Evolutionary conservation across 78 protist species (phyloP).

Genomic region (Protostelium mycophagum): DNA sequence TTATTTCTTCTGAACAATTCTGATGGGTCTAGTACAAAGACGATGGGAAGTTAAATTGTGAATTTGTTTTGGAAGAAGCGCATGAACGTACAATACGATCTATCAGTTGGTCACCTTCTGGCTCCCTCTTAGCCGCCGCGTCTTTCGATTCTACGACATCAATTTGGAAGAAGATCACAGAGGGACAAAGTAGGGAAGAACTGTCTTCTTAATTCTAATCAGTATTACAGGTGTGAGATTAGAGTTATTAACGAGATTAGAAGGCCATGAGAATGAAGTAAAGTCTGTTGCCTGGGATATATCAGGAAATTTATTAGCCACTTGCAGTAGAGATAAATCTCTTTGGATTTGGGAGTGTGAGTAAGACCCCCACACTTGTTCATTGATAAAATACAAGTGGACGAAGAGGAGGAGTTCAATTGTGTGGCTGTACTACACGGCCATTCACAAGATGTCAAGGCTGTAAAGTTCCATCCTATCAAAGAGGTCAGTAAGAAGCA

Average conservation of each 20-base stretch:
- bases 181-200: not conserved
- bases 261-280: constrained; percentile 94
- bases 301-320: constrained; percentile 81
- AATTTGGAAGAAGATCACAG: constrained; percentile 32
- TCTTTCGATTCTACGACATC: constrained; percentile 77
- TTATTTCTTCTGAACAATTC: not conserved
- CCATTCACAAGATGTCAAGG: constrained; percentile 91
- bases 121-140: constrained; percentile 67
- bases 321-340: constrained; percentile 91
- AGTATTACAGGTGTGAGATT: not conserved
- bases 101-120: constrained; percentile 79
- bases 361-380: not conserved
- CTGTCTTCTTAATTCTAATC: not conserved
- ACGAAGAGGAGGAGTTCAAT: constrained; percentile 78
- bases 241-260: constrained; percentile 74
- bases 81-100: constrained; percentile 78
- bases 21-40: constrained; percentile 1
- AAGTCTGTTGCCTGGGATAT: constrained; percentile 83
- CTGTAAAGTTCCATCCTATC: constrained; percentile 82
- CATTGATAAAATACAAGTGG: constrained; percentile 10
- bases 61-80: constrained; percentile 12
- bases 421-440: constrained; percentile 81
- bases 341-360: constrained; percentile 94
- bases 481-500: constrained; percentile 29
- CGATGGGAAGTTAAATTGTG: constrained; percentile 5